Evolutionary conservation across 1,139 yeast species (phyloP), one percentile per base, ranked within the genome.

Genomic region (Magnusiomyces paraingens): DNA sequence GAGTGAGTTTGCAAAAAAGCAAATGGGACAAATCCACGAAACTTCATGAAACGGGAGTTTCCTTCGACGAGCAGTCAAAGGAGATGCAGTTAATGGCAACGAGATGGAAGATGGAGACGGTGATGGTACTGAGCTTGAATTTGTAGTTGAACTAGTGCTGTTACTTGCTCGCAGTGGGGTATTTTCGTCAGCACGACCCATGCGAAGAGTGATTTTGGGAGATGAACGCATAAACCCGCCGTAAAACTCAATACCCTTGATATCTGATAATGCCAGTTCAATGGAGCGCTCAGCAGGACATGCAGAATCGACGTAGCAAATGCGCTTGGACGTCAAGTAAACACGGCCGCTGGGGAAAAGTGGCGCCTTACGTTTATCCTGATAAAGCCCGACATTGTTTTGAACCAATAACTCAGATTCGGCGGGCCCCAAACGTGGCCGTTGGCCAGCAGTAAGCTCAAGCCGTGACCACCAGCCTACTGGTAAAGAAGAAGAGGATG

Each of bases 21-120:
- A 91, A 3, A 91, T 90, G 12, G 86, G 84, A 67, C 98, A 91
- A 1, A 79, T 77, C 97, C 97, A 91, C 32, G 77, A 75, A 14
- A 60, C 56, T 38, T 59, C 57, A 35, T 46, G 32, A 35, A 46
- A 35, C 5, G 49, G 49, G 17, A 46, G n/a, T 26, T 46, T 46
- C 14, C 41, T 15, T 35, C 49, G 20, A 17, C 49, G 21, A 3
- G 41, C 41, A 38, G 41, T n/a, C 5, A 17, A 3, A 4, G 41
- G 43, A 40, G 43, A 20, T 40, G 15, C 11, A 17, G 11, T 15
- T 40, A 17, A 10, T 10, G 18, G 43, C 14, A n/a, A 8, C 8
- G 43, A 40, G 12, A n/a, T 17, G 11, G 43, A 40, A 8, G 43
- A 40, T 11, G 43, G 3, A 3, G 43, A 40, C 2, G 20, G 17